phyloP scores from a whole-genome alignment of 805 yeast genomes.

The Vanderwaltozyma polyspora region DNA sequence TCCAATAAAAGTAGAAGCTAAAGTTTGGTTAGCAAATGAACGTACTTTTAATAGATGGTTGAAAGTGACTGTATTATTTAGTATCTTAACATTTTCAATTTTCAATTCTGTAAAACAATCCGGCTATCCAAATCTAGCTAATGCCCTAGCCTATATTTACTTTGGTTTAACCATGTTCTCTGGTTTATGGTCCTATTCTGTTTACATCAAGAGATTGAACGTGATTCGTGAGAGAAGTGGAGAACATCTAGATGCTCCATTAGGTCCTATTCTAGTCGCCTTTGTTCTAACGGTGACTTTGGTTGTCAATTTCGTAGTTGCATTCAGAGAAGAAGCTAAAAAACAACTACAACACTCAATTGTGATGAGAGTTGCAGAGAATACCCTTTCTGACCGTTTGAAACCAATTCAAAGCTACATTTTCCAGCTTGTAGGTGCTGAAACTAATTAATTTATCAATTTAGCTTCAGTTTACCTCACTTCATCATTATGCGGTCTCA shows the following conservation, averaged over 20 bases:
- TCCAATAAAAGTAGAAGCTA: slow-evolving; percentile 89
- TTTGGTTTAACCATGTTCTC: slow-evolving; percentile 73
- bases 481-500: too few species aligned
- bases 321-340: slow-evolving; percentile 36
- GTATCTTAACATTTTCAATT: slow-evolving; percentile 75
- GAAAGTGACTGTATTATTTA: slow-evolving; percentile 72
- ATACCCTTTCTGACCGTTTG: slow-evolving; percentile 11
- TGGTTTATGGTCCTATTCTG: slow-evolving; percentile 81
- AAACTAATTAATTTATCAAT: neutral
- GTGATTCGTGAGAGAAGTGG: slow-evolving; percentile 76
- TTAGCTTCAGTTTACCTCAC: too few species aligned
- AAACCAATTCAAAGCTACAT: slow-evolving; percentile 22
- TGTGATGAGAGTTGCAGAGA: neutral
- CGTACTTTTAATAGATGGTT: slow-evolving; percentile 95
- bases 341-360: neutral
- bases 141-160: slow-evolving; percentile 62
- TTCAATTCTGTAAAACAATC: slow-evolving; percentile 65
- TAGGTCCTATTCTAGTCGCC: slow-evolving; percentile 80
- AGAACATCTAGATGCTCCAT: slow-evolving; percentile 74
- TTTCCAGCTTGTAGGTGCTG: slow-evolving; percentile 28
- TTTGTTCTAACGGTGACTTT: slow-evolving; percentile 56
- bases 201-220: slow-evolving; percentile 58
- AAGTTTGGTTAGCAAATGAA: slow-evolving; percentile 97
- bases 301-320: slow-evolving; percentile 59
- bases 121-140: slow-evolving; percentile 52